A percentile compares a stretch with the other conserved stretches of the same genome.
Conservation (phyloP, 2,329 filamentous ascomycete species). For the Penicillium digitatum region DNA sequence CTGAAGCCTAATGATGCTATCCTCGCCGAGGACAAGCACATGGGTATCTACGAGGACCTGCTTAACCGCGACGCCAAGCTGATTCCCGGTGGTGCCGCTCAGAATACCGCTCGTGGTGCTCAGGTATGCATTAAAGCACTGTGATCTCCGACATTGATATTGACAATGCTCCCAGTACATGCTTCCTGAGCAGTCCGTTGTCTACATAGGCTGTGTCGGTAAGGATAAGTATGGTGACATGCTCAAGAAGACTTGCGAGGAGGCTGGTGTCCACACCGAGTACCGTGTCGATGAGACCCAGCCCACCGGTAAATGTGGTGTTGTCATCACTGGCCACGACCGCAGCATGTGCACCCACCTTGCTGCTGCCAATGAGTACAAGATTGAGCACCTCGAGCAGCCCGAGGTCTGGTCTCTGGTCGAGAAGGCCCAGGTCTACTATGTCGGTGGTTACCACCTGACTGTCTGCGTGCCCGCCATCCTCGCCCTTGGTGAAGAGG, state of each 20-base stretch:
- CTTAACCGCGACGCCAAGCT: conserved; percentile 89
- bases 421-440: conserved; percentile 82
- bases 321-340: conserved; percentile 95
- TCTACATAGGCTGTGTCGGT: conserved; percentile 91
- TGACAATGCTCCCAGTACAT: conserved; percentile 63
- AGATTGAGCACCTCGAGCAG: conserved; percentile 85
- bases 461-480: conserved; percentile 92
- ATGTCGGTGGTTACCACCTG: conserved; percentile 94
- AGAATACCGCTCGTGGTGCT: conserved; percentile 94
- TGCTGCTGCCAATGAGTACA: conserved; percentile 95
- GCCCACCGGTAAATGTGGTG: conserved; percentile 90
- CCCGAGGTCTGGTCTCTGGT: conserved; percentile 89
- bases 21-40: conserved; percentile 88
- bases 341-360: conserved; percentile 92
- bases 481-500: conserved; percentile 83
- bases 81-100: conserved; percentile 91
- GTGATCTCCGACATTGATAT: background rate
- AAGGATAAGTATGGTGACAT: conserved; percentile 93
- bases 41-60: conserved; percentile 86
- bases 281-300: conserved; percentile 84
- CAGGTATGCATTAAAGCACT: conserved; percentile 50
- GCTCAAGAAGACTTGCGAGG: conserved; percentile 77
- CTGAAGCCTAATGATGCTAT: conserved; percentile 97
- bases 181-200: conserved; percentile 79
- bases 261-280: conserved; percentile 86